Base-by-base conservation (phyloP, 805 yeast genomes). In the Saturnispora mendoncae region DNA sequence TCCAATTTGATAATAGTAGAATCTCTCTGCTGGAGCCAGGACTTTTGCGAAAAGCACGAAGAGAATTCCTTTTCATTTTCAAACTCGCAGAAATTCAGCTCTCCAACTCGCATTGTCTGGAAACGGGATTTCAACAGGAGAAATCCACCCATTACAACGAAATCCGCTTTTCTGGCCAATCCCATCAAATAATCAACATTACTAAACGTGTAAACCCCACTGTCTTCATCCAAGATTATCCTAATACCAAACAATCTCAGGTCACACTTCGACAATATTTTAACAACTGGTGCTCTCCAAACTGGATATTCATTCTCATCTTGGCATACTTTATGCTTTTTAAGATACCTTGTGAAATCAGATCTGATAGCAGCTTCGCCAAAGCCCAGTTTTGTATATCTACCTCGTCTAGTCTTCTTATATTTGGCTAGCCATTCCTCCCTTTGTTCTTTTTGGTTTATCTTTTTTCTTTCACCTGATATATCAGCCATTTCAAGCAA, bases 401-500 rank as follows among this genome's bases (percentile, higher is more conserved):
- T n/a, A n/a, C n/a, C n/a, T n/a, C n/a, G n/a, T n/a, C n/a, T 12
- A 7, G 30, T 13, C n/a, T 28, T 10, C 25, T 29, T 42, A 19
- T 47, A 37, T 29, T 45, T 39, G 14, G 42, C 39, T 17, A 42
- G 45, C 17, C 51, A 40, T 15, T 36, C 36, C 2, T 39, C 28
- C 39, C 38, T 45, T 25, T 43, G 43, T 19, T 45, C 35, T 12
- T 40, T 27, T 30, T 45, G 48, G 25, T 51, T 50, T 18, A 35
- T 25, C 19, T 39, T 33, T n/a, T 42, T 48, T 37, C 60, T 48
- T 25, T 27, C 5, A 4, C 58, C 58, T 15, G 56, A 49, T 4
- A 55, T 30, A 34, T 55, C 60, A 33, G 57, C 53, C 18, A 34
- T 26, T 25, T 46, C 48, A 4, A 55, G 40, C 4, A 55, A 41